Percentiles rank a stretch among this genome's conserved stretches.
Conservation (phyloP, 306 rosid species). For the Sicyos baderoa region DNA sequence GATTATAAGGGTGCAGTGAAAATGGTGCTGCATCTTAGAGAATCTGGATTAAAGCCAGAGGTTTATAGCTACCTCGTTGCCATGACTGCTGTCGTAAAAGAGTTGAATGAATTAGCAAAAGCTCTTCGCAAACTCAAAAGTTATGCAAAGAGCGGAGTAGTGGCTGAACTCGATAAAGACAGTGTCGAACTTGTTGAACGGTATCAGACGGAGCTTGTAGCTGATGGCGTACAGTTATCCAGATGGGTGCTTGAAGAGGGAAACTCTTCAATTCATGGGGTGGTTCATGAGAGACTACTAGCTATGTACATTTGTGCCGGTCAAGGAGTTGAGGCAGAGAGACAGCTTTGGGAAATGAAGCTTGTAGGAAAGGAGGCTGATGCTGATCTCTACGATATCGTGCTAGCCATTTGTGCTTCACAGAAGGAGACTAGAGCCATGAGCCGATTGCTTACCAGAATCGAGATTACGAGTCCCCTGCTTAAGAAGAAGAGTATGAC, state of each 20-base stretch:
- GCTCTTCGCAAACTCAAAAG: conserved; percentile 68
- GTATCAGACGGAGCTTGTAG: conserved; percentile 69
- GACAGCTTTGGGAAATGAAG: conserved; percentile 90
- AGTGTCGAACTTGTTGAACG: conserved; percentile 47
- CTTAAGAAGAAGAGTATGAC: conserved; percentile 69
- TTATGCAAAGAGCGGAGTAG: conserved; percentile 40
- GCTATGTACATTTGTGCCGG: conserved; percentile 95
- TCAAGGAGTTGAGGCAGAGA: conserved; percentile 84
- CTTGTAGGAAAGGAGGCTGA: conserved; percentile 88
- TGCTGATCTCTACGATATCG: conserved; percentile 72
- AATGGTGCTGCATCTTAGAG: conserved; percentile 63
- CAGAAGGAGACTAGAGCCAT: conserved; percentile 62
- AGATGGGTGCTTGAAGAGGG: conserved; percentile 73
- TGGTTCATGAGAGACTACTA: conserved; percentile 86
- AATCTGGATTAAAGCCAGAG: conserved; percentile 88
- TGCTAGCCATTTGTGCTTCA: conserved; percentile 86
- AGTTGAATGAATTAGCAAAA: conserved; percentile 74
- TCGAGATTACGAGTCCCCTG: conserved; percentile 50
- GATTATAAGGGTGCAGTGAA: conserved; percentile 61
- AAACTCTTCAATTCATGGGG: conserved; percentile 43
- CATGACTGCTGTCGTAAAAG: conserved; percentile 92
- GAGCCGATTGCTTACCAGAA: conserved; percentile 54
- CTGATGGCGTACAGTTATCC: conserved; percentile 60
- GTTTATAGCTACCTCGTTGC: conserved; percentile 82
- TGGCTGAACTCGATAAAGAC: conserved; percentile 53